Conservation (phyloP, 2,329 filamentous ascomycete species). For the Trichoderma gracile region DNA sequence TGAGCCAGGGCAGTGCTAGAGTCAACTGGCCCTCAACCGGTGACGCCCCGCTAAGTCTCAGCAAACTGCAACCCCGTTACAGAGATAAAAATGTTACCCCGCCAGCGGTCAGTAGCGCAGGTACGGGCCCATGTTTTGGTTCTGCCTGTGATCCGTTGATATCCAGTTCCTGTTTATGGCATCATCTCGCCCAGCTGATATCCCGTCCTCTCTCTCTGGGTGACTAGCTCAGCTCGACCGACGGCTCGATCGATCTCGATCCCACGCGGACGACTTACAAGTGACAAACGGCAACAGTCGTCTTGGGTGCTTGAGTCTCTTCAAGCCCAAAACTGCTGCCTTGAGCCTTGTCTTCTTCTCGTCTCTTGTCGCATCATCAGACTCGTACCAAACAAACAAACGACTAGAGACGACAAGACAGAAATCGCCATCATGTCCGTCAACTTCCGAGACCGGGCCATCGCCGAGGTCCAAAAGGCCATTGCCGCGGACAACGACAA, state of each 20-base stretch:
- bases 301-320: not conserved
- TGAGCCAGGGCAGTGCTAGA: not conserved
- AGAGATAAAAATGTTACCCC: slow-evolving; percentile 26
- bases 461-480: slow-evolving; percentile 94
- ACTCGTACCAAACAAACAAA: not conserved
- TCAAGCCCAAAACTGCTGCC: not conserved
- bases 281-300: not conserved
- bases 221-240: not conserved
- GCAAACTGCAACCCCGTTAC: slow-evolving; percentile 23
- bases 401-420: slow-evolving; percentile 1
- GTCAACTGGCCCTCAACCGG: slow-evolving; percentile 9
- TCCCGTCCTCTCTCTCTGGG: not conserved
- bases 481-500: slow-evolving; percentile 94
- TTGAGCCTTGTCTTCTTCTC: not conserved
- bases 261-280: not conserved
- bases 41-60: slow-evolving; percentile 25
- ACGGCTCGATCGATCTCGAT: not conserved
- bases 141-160: not conserved
- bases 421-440: slow-evolving; percentile 71
- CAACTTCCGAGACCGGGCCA: slow-evolving; percentile 95
- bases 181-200: slow-evolving; percentile 16
- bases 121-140: slow-evolving; percentile 16
- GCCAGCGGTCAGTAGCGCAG: slow-evolving; percentile 25
- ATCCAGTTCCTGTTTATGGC: not conserved
- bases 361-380: not conserved